Conservation (phyloP, 1,284 basidiomycete genomes). For the Boletus hoseneyae region DNA sequence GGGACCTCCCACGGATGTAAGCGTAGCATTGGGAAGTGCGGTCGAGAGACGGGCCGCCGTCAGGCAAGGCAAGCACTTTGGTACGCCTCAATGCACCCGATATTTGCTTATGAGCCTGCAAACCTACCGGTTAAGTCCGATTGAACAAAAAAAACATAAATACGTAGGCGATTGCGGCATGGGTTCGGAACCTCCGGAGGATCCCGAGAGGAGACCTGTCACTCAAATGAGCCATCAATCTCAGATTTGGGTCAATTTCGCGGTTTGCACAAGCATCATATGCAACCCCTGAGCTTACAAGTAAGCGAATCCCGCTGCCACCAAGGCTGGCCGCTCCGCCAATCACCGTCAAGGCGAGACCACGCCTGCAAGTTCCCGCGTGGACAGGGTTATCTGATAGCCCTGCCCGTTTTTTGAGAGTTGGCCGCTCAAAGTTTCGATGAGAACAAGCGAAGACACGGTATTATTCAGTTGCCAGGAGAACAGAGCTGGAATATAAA, state of each 20-base stretch:
- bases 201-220: slow-evolving; percentile 22
- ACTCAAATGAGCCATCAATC: slow-evolving; percentile 28
- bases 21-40: slow-evolving; percentile 14
- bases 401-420: not conserved
- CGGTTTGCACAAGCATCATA: slow-evolving; percentile 11
- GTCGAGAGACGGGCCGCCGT: slow-evolving; percentile 22
- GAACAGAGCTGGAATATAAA: slow-evolving; percentile 2
- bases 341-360: slow-evolving; percentile 5
- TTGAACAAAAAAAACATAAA: slow-evolving; percentile 7
- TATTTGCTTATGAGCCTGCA: slow-evolving; percentile 9
- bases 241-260: slow-evolving; percentile 27
- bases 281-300: slow-evolving; percentile 23
- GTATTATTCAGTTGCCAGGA: slow-evolving; percentile 10
- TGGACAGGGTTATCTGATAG: not conserved
- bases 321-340: slow-evolving; percentile 4
- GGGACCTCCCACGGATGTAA: slow-evolving; percentile 27
- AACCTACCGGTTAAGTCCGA: slow-evolving; percentile 21
- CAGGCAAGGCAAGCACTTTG: not conserved
- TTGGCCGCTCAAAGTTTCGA: slow-evolving; percentile 19
- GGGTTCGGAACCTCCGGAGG: slow-evolving; percentile 21
- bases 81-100: slow-evolving; percentile 4
- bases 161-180: slow-evolving; percentile 24
- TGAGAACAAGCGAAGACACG: not conserved
- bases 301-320: slow-evolving; percentile 8
- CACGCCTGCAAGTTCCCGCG: not conserved